Evolutionary conservation across 345 rosid genomes (phyloP).

Genomic region (Pistacia atlantica): DNA sequence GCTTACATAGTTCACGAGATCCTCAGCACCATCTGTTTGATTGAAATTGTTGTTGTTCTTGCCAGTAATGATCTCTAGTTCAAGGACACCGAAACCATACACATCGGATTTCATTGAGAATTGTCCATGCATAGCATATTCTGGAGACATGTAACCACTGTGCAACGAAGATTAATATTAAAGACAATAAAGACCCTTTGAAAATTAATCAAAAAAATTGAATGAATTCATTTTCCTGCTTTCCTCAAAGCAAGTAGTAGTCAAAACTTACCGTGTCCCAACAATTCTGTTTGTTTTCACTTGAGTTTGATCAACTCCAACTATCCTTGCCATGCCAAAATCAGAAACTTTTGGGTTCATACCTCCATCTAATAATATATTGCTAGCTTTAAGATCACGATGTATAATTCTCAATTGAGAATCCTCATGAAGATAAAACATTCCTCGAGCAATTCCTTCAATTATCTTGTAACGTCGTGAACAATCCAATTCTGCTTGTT

Average conservation of each 20-base stretch:
- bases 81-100: slow-evolving; percentile 37
- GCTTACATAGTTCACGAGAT: slow-evolving; percentile 28
- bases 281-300: slow-evolving; percentile 33
- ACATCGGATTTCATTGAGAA: slow-evolving; percentile 43
- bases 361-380: no score
- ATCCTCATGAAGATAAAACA: slow-evolving; percentile 9
- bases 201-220: no score
- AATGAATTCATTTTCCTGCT: background rate
- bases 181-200: no score
- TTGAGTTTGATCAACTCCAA: slow-evolving; percentile 40
- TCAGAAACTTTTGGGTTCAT: slow-evolving; percentile 40
- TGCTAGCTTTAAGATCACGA: background rate
- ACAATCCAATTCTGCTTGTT: background rate
- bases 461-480: slow-evolving; percentile 3
- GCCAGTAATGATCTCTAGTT: slow-evolving; percentile 39
- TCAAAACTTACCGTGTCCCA: slow-evolving; percentile 38
- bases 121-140: slow-evolving; percentile 35
- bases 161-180: background rate
- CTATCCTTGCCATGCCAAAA: slow-evolving; percentile 46
- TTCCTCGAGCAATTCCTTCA: background rate
- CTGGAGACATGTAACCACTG: slow-evolving; percentile 46
- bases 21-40: background rate
- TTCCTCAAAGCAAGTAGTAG: no score
- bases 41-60: slow-evolving; percentile 24
- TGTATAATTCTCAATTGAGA: slow-evolving; percentile 4